phyloP scores from a whole-genome alignment of 2,329 filamentous ascomycete genomes.

The Gaeumannomyces tritici region DNA sequence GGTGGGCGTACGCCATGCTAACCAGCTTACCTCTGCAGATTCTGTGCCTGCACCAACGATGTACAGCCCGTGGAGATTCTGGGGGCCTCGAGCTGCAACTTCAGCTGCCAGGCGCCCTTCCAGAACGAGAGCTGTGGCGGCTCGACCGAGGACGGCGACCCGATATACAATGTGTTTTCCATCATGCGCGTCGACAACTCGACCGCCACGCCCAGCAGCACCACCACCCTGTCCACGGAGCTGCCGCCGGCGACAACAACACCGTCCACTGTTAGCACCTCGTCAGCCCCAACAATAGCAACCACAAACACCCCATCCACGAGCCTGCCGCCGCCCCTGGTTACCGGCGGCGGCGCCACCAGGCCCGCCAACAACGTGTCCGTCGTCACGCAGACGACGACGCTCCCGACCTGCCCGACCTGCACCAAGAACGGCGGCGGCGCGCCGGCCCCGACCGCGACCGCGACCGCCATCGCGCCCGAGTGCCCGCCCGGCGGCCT shows the following conservation, averaged over 20 bases:
- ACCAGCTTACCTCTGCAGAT: not conserved
- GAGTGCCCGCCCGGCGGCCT: not conserved
- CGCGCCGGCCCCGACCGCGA: not conserved
- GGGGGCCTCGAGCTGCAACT: not conserved
- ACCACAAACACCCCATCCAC: not conserved
- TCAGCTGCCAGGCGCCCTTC: not conserved
- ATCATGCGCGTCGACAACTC: not conserved
- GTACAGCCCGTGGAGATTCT: not conserved
- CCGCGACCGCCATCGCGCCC: not conserved
- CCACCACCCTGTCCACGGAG: not conserved
- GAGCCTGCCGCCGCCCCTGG: not conserved
- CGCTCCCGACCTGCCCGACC: not conserved
- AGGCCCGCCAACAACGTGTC: not conserved
- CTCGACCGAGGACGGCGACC: not conserved
- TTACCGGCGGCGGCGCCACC: not conserved
- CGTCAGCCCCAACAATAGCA: not conserved
- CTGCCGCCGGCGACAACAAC: not conserved
- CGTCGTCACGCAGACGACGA: not conserved
- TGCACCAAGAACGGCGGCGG: conserved; percentile 1
- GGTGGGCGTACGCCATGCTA: not conserved
- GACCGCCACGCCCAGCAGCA: not conserved
- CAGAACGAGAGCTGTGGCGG: not conserved
- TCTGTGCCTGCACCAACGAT: not conserved
- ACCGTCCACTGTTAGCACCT: not conserved
- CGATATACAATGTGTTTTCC: not conserved